phyloP scores from a whole-genome alignment of 2,329 filamentous ascomycete genomes.

The Penicillium italicum region DNA sequence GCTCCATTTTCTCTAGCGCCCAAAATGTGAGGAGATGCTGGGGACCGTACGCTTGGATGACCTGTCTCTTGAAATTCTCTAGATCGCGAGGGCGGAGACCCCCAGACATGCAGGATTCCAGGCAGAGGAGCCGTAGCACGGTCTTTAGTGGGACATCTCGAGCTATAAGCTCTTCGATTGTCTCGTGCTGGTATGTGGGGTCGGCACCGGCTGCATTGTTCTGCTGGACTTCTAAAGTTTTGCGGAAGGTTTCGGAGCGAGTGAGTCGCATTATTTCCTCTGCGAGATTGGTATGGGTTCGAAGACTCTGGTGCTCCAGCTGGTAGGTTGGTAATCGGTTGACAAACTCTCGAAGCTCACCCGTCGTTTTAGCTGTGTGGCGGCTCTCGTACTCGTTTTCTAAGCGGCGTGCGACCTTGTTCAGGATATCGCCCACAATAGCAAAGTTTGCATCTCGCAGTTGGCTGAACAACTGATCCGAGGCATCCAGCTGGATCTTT shows the following conservation, averaged over 20 bases:
- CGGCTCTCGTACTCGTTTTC: slow-evolving; percentile 85
- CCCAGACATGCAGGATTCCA: slow-evolving; percentile 86
- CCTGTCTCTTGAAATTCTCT: slow-evolving; percentile 80
- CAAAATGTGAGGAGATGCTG: slow-evolving; percentile 89
- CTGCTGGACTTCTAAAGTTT: slow-evolving; percentile 88
- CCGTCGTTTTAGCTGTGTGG: slow-evolving; percentile 79
- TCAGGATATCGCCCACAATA: slow-evolving; percentile 82
- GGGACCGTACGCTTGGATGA: slow-evolving; percentile 90
- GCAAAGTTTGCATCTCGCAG: slow-evolving; percentile 92
- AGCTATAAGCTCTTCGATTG: slow-evolving; percentile 90
- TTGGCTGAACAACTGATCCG: slow-evolving; percentile 82
- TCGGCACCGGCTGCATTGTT: slow-evolving; percentile 89
- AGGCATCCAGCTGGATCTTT: slow-evolving; percentile 83
- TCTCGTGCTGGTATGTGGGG: slow-evolving; percentile 81
- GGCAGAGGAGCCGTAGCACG: slow-evolving; percentile 78
- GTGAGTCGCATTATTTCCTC: slow-evolving; percentile 96
- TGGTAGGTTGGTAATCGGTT: slow-evolving; percentile 87
- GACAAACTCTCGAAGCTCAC: slow-evolving; percentile 93
- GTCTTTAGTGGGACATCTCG: slow-evolving; percentile 77
- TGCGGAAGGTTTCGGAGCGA: slow-evolving; percentile 81
- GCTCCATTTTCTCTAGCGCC: slow-evolving; percentile 81
- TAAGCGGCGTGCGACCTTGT: slow-evolving; percentile 83
- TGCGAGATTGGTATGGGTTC: slow-evolving; percentile 83
- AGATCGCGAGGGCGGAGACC: slow-evolving; percentile 85
- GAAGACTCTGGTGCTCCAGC: slow-evolving; percentile 87